phyloP scores from a whole-genome alignment of 371 early-diverging fungal species.

The Mucor racemosus region DNA sequence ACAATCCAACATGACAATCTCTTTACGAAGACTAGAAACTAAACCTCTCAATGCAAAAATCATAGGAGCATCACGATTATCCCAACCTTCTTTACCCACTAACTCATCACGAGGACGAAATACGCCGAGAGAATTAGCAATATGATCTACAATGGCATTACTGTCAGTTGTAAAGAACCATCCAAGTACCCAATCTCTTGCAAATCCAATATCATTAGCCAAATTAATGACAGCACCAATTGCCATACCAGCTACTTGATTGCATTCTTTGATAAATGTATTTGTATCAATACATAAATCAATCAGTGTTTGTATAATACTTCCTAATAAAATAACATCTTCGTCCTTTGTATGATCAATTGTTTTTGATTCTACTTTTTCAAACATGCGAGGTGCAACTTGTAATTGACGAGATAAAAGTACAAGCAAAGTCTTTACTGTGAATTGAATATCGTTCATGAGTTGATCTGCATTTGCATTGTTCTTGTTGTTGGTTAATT shows the following conservation, averaged over 20 bases:
- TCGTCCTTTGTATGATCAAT: slow-evolving; percentile 7
- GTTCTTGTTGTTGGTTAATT: slow-evolving; percentile 9
- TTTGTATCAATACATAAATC: slow-evolving; percentile 37
- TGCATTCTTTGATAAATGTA: slow-evolving; percentile 49
- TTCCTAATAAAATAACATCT: slow-evolving; percentile 22
- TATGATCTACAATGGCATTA: slow-evolving; percentile 11
- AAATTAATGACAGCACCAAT: slow-evolving; percentile 48
- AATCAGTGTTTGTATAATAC: slow-evolving; percentile 30
- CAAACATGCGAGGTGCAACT: slow-evolving; percentile 20
- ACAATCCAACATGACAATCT: slow-evolving; percentile 45
- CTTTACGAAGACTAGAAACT: slow-evolving; percentile 56
- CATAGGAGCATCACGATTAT: slow-evolving; percentile 48
- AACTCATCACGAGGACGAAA: slow-evolving; percentile 17
- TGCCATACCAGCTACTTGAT: slow-evolving; percentile 55
- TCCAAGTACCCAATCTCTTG: slow-evolving; percentile 38
- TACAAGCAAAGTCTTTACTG: slow-evolving; percentile 44
- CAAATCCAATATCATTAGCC: slow-evolving; percentile 26
- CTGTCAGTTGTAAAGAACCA: slow-evolving; percentile 39
- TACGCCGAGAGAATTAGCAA: slow-evolving; percentile 22
- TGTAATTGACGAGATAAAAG: slow-evolving; percentile 40
- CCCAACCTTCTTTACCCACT: slow-evolving; percentile 35
- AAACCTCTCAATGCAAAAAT: slow-evolving; percentile 59
- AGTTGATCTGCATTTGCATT: slow-evolving; percentile 22
- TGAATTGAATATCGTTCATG: slow-evolving; percentile 49
- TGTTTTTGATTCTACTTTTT: slow-evolving; percentile 7